A percentile compares a stretch with the other conserved stretches of the same genome.
Evolutionary conservation across 2,329 filamentous ascomycete species (phyloP).

Genomic region (Claviceps citrina): DNA sequence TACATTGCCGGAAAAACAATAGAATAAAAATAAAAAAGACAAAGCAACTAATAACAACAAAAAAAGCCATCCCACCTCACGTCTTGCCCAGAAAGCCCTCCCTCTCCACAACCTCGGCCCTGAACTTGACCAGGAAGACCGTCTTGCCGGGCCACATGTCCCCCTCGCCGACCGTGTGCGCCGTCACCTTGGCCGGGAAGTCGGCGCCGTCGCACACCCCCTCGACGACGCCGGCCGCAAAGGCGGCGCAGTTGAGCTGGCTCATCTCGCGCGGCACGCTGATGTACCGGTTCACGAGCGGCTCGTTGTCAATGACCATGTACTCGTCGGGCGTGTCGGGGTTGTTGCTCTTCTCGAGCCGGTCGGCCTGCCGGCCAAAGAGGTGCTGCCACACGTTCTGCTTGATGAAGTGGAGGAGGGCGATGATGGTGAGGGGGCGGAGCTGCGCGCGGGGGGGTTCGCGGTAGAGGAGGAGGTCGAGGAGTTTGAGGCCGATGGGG

Average conservation of each 20-base stretch:
- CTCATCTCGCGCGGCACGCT: slow-evolving; percentile 89
- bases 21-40: background rate
- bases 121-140: slow-evolving; percentile 88
- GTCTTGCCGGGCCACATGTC: slow-evolving; percentile 95
- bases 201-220: slow-evolving; percentile 87
- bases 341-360: slow-evolving; percentile 74
- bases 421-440: slow-evolving; percentile 74
- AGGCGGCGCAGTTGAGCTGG: slow-evolving; percentile 91
- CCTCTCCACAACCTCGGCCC: slow-evolving; percentile 77
- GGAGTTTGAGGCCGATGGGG: slow-evolving; percentile 80
- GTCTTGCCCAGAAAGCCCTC: slow-evolving; percentile 64
- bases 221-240: slow-evolving; percentile 87
- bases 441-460: slow-evolving; percentile 53
- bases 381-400: slow-evolving; percentile 84
- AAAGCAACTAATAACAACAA: too few relatives aligned
- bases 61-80: background rate
- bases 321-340: slow-evolving; percentile 82
- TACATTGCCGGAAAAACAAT: too few relatives aligned
- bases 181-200: slow-evolving; percentile 77
- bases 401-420: slow-evolving; percentile 89
- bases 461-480: slow-evolving; percentile 86
- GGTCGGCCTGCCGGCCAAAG: slow-evolving; percentile 79
- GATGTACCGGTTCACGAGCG: slow-evolving; percentile 86
- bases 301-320: slow-evolving; percentile 98
- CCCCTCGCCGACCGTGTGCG: slow-evolving; percentile 59